Evolutionary conservation across 257 asterid genomes (phyloP), one percentile per base, ranked within the genome.

Genomic region (Avicennia marina): DNA sequence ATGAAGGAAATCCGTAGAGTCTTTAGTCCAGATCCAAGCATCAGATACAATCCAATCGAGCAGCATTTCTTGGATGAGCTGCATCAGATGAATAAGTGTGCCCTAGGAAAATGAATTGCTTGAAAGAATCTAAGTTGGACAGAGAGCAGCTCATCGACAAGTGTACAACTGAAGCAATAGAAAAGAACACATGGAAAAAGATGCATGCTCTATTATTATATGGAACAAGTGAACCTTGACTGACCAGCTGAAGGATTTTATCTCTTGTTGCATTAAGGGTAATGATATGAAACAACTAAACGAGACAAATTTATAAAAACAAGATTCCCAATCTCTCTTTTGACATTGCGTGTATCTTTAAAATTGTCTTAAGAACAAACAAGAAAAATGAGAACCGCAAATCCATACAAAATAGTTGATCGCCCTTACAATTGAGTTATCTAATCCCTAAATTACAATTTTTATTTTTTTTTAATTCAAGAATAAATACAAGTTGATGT

Each of bases 1-100:
- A 54, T 34, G 43, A 33, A 13, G 17, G 41, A 15, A 29, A 29
- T 46, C 21, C 26, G 50, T 26, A 70, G 56, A 25, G 50, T 36
- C 34, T 42, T 46, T 66, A 41, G 43, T 19, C 38, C 60, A 60
- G 55, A 65, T 46, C 43, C 53, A 52, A 41, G 41, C 49, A 18
- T 18, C 53, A 20, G 54, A 20, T 20, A 17, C 18, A 53, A 17
- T 50, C 24, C 44, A 16, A 38, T 15, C n/a, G 11, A 26, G 42
- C 21, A 17, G 58, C 53, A 42, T 25, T 56, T 24, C 24, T n/a
- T n/a, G n/a, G 6, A 32, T 36, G 31, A 51, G 38, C 40, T 56
- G 38, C 16, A 29, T 39, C 29, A 45, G 21, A 65, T 27, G 24
- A 47, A 29, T 29, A 3, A 16, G 18, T 34, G 18, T 41, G 56